Base-by-base conservation (phyloP, 257 asterid species). In the Jaltomata sinuosa region DNA sequence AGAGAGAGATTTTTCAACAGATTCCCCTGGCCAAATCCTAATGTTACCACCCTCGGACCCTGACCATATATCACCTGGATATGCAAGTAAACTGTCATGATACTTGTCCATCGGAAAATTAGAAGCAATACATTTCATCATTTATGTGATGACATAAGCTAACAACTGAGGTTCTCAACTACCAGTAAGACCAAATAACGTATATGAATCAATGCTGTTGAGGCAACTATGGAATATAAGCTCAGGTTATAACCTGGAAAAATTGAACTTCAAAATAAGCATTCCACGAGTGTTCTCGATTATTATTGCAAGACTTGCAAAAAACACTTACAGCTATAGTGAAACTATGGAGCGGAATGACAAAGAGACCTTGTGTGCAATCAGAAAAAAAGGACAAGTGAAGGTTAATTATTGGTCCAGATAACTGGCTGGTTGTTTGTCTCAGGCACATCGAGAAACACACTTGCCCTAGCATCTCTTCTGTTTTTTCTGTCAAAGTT, bases 1-100 rank as follows among this genome's bases (percentile, higher is more conserved):
- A 69, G 95, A 89, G 6, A 94, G 87, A 77, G 98, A 97, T 85
- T 94, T 97, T 74, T 97, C 98, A 80, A 93, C 80, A 22, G 93
- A 87, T 92, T 94, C 98, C 98, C 98, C 93, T 29, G 94, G 97
- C 97, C 99, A 97, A 77, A 97, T 90, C 86, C 92, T 92, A 76
- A 97, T 91, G 25, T 19, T 29, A 36, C 99, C 98, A 15, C 91
- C 89, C 85, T 97, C 98, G 15, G 97, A 92, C 31, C 99, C 98
- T 27, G 98, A 87, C 99, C 99, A 97, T 80, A 97, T 54, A 88
- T 97, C 99, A 88, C 98, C 99, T 96, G 82, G 25, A 87, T 21
- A 62, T 80, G 55, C 40, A 47, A 45, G 40, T 15, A 74, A 25
- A 74, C 40, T 22, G 81, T 74, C 59, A 47, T 18, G 38, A 15